A percentile compares a stretch with the other conserved stretches of the same genome.
Evolutionary conservation across 2,329 filamentous ascomycete genomes (phyloP).

Genomic region (Sphaerulina musiva): DNA sequence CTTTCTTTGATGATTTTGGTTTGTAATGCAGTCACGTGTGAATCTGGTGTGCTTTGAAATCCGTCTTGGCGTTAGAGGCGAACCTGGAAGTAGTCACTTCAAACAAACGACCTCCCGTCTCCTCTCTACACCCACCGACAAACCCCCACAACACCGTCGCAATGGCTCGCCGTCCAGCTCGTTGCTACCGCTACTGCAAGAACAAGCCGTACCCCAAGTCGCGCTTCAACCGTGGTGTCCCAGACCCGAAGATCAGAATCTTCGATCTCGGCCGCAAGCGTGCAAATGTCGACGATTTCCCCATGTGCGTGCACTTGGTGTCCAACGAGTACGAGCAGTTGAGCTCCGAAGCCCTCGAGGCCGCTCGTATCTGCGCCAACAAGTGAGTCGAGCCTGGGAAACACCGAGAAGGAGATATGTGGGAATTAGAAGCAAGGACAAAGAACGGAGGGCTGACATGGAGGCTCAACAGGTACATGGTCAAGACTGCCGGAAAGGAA

Average conservation of each 20-base stretch:
- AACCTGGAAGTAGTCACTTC: background rate
- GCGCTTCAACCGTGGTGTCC: slow-evolving; percentile 95
- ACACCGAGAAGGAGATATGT: slow-evolving; percentile 2
- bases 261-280: slow-evolving; percentile 70
- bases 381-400: slow-evolving; percentile 54
- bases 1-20: background rate
- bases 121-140: slow-evolving; percentile 42
- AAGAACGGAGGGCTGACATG: background rate
- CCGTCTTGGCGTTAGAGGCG: background rate
- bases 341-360: slow-evolving; percentile 98
- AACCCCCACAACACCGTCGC: slow-evolving; percentile 57
- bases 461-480: slow-evolving; percentile 51
- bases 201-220: slow-evolving; percentile 99
- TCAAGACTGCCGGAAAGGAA: slow-evolving; percentile 64
- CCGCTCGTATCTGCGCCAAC: slow-evolving; percentile 99
- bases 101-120: slow-evolving; percentile 17
- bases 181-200: slow-evolving; percentile 99
- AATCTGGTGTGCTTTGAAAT: background rate
- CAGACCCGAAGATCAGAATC: slow-evolving; percentile 68
- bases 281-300: slow-evolving; percentile 98
- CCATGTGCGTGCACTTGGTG: slow-evolving; percentile 96
- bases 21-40: background rate
- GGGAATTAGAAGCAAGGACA: slow-evolving; percentile 1
- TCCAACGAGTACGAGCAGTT: slow-evolving; percentile 99
- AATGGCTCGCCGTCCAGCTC: slow-evolving; percentile 98